Base-by-base conservation (phyloP, 2,329 filamentous ascomycete species). In the Xylaria sp. region DNA sequence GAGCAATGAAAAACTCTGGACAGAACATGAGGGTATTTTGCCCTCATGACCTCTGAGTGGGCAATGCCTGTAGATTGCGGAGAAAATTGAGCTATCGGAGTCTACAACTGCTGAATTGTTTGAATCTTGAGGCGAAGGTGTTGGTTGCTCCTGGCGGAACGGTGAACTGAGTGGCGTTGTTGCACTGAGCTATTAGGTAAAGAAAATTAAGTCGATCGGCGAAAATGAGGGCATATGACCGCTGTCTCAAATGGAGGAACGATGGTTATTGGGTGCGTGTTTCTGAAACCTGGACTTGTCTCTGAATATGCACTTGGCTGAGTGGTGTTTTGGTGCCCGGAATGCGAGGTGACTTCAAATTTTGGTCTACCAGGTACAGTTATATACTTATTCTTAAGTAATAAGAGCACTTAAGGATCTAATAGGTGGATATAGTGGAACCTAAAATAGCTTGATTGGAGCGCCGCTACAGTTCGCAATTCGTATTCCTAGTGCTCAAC, bases 401-500 rank as follows among this genome's bases (percentile, higher is more conserved):
- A 42, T 17, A 42, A 42, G 11, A 42, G 12, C 11, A 42, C 9
- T 17, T 42, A 17, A 17, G 11, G 4, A 42, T 36, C 34, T 36
- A 61, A 30, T 21, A 30, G 32, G 27, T 39, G 27, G 24, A 27
- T 27, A 56, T 56, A 57, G 64, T 66, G 59, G 59, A 63, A 54
- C 47, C 32, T 4, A 27, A 47, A 36, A 19, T 19, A 36, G 21
- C 47, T 55, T 27, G 30, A 64, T 59, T 67, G 65, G 65, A 59
- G 24, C 11, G 7, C 27, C 27, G 58, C 54, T 24, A 51, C 45
- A 39, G 8, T 51, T 64, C 42, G 42, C 36, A 54, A 39, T 53
- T 69, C 67, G 67, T 69, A 62, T 66, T 69, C 60, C 53, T 42
- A 36, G 51, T 47, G 62, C 55, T 53, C 62, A 55, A 51, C 53